These are phyloP conservation scores for Phaeotremella fagi DNA, from an alignment of 768 basidiomycete genomes.

Conservation along the genomic window DNA sequence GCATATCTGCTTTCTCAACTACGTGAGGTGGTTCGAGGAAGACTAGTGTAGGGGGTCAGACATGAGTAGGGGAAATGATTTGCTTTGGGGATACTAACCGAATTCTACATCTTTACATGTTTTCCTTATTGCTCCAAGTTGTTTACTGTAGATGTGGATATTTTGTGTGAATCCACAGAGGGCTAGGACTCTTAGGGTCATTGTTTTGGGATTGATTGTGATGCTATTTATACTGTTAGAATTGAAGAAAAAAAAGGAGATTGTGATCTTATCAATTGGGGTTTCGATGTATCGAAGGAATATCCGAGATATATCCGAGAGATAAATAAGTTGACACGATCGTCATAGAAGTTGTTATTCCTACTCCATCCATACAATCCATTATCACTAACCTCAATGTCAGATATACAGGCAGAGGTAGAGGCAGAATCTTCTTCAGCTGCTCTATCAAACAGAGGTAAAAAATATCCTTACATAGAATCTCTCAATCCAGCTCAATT, in stretches of 20 bases:
- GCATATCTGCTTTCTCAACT: conserved; percentile 45
- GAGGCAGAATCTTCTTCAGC: neutral
- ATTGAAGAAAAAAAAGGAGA: neutral
- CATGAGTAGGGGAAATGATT: neutral
- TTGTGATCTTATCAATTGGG: neutral
- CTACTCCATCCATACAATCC: too few relatives aligned
- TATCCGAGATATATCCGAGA: neutral
- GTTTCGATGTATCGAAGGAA: neutral
- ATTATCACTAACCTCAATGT: too few relatives aligned
- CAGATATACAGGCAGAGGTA: neutral
- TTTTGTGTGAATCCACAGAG: conserved; percentile 47
- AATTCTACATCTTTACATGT: conserved; percentile 46
- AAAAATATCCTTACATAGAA: conserved; percentile 19
- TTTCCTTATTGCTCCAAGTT: conserved; percentile 45
- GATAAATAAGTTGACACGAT: too few relatives aligned
- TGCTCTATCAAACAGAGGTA: neutral
- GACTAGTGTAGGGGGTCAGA: conserved; percentile 16
- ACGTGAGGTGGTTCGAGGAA: conserved; percentile 45
- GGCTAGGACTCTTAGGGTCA: conserved; percentile 29
- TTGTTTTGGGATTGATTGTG: neutral
- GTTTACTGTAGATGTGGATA: conserved; percentile 40
- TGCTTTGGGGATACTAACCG: conserved; percentile 13
- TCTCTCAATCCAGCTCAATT: conserved; percentile 37
- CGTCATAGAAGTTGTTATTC: neutral
- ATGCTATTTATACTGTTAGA: neutral